phyloP scores from a whole-genome alignment of 23 red algal species.

The Gracilaria gracilis region DNA sequence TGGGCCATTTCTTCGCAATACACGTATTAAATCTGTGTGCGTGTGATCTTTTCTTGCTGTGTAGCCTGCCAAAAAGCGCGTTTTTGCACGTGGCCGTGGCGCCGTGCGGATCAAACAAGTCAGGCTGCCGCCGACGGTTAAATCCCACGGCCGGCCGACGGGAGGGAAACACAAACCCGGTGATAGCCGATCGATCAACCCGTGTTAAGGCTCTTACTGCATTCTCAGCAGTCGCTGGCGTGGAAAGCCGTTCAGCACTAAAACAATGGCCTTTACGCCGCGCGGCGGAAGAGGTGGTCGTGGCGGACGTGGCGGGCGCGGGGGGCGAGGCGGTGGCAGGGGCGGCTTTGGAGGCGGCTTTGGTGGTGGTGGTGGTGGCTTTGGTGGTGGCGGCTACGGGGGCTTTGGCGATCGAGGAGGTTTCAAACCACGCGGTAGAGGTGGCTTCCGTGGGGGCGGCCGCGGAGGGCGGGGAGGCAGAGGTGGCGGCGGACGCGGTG shows the following conservation, averaged over 20 bases:
- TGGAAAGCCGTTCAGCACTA: neutral
- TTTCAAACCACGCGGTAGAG: constrained; percentile 73
- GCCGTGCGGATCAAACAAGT: constrained; percentile 1
- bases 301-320: constrained; percentile 42
- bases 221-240: too few relatives aligned
- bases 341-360: constrained; percentile 57
- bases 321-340: constrained; percentile 45
- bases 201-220: too few relatives aligned
- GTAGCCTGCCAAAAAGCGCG: neutral
- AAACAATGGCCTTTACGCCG: constrained; percentile 67
- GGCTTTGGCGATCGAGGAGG: constrained; percentile 76
- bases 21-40: too few relatives aligned
- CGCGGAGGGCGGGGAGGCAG: constrained; percentile 62
- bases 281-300: constrained; percentile 63
- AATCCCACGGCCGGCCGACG: neutral
- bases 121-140: neutral
- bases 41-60: too few relatives aligned
- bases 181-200: too few relatives aligned
- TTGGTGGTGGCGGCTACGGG: constrained; percentile 53
- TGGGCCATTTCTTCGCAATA: too few relatives aligned
- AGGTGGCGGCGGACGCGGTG: constrained; percentile 46
- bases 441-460: constrained; percentile 55
- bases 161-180: too few relatives aligned
- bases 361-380: constrained; percentile 56
- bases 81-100: neutral